A percentile compares a stretch with the other conserved stretches of the same genome.
phyloP scores from a whole-genome alignment of 345 rosid species.

The Isatis tinctoria region DNA sequence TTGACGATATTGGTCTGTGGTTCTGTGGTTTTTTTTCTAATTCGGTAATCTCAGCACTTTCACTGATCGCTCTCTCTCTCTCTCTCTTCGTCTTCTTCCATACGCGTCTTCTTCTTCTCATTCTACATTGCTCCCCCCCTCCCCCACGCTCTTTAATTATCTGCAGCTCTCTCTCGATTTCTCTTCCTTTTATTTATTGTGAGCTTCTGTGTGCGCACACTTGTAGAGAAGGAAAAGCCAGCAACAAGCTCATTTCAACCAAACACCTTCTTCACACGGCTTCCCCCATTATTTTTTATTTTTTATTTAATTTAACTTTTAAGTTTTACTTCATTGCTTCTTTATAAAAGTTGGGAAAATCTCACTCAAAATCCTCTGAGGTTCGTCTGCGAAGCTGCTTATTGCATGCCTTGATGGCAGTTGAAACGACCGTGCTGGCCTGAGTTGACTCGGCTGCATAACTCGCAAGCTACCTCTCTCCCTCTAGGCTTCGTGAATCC shows the following conservation, averaged over 20 bases:
- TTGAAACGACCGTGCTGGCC: conserved; percentile 1
- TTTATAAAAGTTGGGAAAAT: neutral
- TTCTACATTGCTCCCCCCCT: neutral
- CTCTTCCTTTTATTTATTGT: conserved; percentile 9
- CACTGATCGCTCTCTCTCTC: neutral
- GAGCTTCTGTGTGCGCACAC: neutral
- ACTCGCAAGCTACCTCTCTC: neutral
- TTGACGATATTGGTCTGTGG: neutral
- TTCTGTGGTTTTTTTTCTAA: neutral
- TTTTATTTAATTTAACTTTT: neutral
- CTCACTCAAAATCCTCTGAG: neutral
- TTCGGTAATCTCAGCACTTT: neutral
- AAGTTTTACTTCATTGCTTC: neutral
- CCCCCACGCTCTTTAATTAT: neutral
- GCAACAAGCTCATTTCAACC: neutral
- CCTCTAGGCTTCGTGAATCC: neutral
- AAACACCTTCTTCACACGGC: conserved; percentile 1
- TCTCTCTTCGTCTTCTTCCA: conserved; percentile 14
- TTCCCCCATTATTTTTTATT: neutral
- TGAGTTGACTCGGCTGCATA: neutral
- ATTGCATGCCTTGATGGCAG: conserved; percentile 25
- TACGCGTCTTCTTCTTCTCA: conserved; percentile 30
- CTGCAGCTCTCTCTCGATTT: conserved; percentile 15
- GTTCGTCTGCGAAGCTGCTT: neutral
- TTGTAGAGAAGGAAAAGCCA: neutral